Evolutionary conservation across 2,329 filamentous ascomycete species (phyloP), one percentile per base, ranked within the genome.

Genomic region (Pseudopyricularia cyperi): DNA sequence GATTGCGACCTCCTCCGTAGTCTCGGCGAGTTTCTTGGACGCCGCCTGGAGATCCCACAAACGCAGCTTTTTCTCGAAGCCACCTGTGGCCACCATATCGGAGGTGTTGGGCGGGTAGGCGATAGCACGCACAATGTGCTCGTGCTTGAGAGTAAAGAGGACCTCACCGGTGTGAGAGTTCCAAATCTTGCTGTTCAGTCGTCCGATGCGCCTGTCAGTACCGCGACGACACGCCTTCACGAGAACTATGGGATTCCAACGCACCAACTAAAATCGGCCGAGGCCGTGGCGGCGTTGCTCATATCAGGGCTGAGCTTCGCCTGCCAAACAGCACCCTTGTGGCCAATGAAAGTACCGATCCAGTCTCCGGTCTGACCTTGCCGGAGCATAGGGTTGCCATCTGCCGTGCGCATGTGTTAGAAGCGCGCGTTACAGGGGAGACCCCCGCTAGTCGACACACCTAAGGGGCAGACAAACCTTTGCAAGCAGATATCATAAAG

Each of bases 291-390:
- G 53, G 93, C 91, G 48, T 89, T 83, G 26, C 81, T 82, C 42
- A 89, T 88, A 69, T 97, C 89, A 19, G 87, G 83, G 51, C 89
- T 95, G 34, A 98, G 76, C 60, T 90, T 82, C 52, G 90, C 88
- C 71, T 96, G 90, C 89, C 93, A 98, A 55, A 97, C 91, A 35
- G 93, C 93, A 56, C 93, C 93, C 71, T 98, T 97, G 73, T 98
- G 93, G 39, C 93, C 93, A 61, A 98, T 85, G 65, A 97, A 97
- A 35, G 93, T 97, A 48, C 93, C 93, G 60, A 97, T 97, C 87
- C 90, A 96, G 68, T 96, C 90, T 54, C 93, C 93, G 48, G 91
- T 98, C 55, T 94, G 79, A 56, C 93, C 93, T 71, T 97, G 89
- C 58, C 93, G 87, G 60, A 98, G 85, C 90, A 97, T 97, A 50